Conservation (phyloP, 371 early-diverging fungal genomes). For the Rhizopus microsporus region DNA sequence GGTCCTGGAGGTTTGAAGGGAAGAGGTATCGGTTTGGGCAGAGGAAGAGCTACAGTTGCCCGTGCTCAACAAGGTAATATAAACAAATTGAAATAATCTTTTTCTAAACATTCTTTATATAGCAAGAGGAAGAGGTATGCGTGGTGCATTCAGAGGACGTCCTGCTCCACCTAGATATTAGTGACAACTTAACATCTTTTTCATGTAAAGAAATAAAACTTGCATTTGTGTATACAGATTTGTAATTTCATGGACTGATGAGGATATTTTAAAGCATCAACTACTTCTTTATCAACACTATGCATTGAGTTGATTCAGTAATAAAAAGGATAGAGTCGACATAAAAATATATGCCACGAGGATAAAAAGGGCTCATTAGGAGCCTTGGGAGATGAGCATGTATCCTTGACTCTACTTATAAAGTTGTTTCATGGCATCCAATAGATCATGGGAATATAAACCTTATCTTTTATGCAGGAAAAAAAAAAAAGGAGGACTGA, state of each 20-base stretch:
- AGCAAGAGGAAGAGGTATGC: conserved; percentile 51
- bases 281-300: no score
- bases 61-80: conserved; percentile 64
- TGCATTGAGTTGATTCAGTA: no score
- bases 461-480: no score
- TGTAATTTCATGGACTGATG: no score
- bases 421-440: no score
- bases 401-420: no score
- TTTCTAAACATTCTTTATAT: conserved; percentile 9
- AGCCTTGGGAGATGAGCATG: no score
- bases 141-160: conserved; percentile 50
- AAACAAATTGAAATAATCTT: neutral
- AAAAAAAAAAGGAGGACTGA: no score
- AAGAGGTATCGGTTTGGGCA: conserved; percentile 83
- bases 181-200: neutral
- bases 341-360: no score
- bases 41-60: conserved; percentile 86
- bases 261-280: neutral
- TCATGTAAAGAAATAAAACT: neutral
- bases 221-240: conserved; percentile 3
- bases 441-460: no score
- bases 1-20: conserved; percentile 81
- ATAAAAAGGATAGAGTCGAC: no score
- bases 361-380: no score
- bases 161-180: conserved; percentile 31